phyloP scores from a whole-genome alignment of 306 rosid species.

The Fagus crenata region DNA sequence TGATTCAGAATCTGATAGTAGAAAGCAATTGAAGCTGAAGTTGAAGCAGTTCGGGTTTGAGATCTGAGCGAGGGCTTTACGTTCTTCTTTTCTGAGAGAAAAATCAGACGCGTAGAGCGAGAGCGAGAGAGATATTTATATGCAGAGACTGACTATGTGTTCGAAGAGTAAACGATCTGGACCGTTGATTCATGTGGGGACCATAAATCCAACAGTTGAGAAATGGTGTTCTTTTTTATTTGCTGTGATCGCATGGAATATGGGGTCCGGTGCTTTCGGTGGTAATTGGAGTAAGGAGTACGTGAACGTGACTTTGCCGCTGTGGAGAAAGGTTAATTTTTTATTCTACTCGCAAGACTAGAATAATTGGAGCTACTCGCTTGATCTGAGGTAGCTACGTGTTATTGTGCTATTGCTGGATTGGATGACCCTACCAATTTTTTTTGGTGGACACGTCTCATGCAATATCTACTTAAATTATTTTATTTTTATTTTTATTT shows the following conservation, averaged over 20 bases:
- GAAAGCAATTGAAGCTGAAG: slow-evolving; percentile 18
- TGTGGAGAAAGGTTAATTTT: not conserved
- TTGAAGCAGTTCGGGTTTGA: not conserved
- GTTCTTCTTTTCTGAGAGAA: not conserved
- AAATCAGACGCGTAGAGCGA: not conserved
- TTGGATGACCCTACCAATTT: not conserved
- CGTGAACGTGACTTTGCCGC: slow-evolving; percentile 25
- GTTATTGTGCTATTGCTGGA: not conserved
- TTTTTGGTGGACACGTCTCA: too few species aligned
- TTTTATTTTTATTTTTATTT: too few species aligned
- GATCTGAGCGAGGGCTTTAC: slow-evolving; percentile 15
- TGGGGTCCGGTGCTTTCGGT: not conserved
- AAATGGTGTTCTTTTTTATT: not conserved
- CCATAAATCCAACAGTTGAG: not conserved
- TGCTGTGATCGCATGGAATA: not conserved
- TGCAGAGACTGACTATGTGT: too few species aligned
- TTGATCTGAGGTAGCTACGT: not conserved
- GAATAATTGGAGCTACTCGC: not conserved
- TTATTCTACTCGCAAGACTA: too few species aligned
- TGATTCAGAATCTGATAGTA: slow-evolving; percentile 20
- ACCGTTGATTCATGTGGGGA: not conserved
- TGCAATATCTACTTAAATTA: too few species aligned
- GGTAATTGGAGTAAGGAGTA: slow-evolving; percentile 12
- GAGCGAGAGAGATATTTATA: not conserved
- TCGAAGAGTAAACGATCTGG: too few species aligned